Conservation (phyloP, 768 basidiomycete species). For the Tulasnella sp. region DNA sequence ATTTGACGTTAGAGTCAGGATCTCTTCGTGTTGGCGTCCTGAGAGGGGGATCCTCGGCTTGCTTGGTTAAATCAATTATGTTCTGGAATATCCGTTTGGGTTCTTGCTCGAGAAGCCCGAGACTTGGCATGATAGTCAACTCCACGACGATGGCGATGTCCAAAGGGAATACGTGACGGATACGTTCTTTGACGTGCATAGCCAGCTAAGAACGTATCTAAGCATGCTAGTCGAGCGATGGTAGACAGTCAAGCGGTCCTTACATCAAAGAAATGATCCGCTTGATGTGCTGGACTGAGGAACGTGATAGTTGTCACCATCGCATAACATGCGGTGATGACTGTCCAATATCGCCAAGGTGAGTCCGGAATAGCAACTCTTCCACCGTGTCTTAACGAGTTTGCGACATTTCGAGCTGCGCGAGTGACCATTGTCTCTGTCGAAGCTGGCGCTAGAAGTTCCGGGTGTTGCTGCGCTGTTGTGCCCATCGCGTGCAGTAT, state of each 20-base stretch:
- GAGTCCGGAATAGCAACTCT: neutral
- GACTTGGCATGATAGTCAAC: conserved; percentile 33
- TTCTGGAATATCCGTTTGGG: neutral
- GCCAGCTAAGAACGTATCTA: conserved; percentile 25
- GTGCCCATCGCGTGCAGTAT: conserved; percentile 30
- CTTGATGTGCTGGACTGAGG: neutral
- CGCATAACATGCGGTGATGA: neutral
- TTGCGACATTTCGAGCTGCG: conserved; percentile 35
- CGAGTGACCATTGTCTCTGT: conserved; percentile 37
- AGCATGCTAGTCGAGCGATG: neutral
- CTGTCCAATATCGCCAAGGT: neutral
- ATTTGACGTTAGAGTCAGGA: conserved; percentile 28
- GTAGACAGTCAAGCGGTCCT: neutral
- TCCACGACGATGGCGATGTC: conserved; percentile 40
- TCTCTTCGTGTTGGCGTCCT: conserved; percentile 29
- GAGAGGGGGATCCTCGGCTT: conserved; percentile 22
- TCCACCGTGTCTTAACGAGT: neutral
- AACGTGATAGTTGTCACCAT: neutral
- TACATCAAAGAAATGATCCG: neutral
- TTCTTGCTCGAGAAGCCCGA: neutral
- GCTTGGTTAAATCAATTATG: neutral
- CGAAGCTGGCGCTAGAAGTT: conserved; percentile 30
- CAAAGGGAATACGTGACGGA: conserved; percentile 34
- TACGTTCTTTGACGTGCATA: conserved; percentile 16
- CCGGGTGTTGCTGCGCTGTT: conserved; percentile 22